Evolutionary conservation across 177 flowering plant genomes (phyloP), one percentile per base, ranked within the genome.

Genomic region (Vitis hybrid): DNA sequence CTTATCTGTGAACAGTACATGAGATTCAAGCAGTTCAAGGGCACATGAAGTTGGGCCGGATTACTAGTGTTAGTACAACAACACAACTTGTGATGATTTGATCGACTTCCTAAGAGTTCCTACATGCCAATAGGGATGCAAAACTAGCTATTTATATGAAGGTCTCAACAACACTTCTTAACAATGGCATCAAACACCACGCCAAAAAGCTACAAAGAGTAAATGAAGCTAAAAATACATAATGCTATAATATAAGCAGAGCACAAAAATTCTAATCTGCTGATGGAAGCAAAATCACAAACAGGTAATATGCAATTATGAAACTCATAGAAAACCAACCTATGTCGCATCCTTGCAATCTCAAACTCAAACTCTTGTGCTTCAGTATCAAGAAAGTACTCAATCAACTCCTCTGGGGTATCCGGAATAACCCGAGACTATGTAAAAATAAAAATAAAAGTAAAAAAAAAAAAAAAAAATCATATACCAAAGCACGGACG

Each of bases 351-450:
- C 74, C 98, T 80, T 0, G 96, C 92, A 62, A 93, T 88, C 79
- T 95, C 99, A 66, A 78, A 85, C 71, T 95, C 97, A 71, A 95
- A 74, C 65, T 95, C 99, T 53, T 79, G 93, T 75, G 99, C 97
- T 79, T 95, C 99, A 16, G 99, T 90, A 73, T 95, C 94, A 1
- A 95, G 92, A 61, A 95, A 89, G 73, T 86, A 95, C 85, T 95
- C 99, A 8, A 91, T 79, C 71, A 93, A 65, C 76, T 73, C 91
- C 18, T 57, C 85, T 16, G 72, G 60, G 60, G 87, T 85, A 62
- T 87, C 94, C 11, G 99, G 99, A 52, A 75, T 71, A 33, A 81
- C 83, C 55, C 99, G 87, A 72, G 97, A 82, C 99, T 95, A 13
- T 12, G 18, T 20, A 59, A 48, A 26, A 55, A 33, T 12, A 65